phyloP scores from a whole-genome alignment of 2,329 filamentous ascomycete species.

The Colletotrichum sp. region DNA sequence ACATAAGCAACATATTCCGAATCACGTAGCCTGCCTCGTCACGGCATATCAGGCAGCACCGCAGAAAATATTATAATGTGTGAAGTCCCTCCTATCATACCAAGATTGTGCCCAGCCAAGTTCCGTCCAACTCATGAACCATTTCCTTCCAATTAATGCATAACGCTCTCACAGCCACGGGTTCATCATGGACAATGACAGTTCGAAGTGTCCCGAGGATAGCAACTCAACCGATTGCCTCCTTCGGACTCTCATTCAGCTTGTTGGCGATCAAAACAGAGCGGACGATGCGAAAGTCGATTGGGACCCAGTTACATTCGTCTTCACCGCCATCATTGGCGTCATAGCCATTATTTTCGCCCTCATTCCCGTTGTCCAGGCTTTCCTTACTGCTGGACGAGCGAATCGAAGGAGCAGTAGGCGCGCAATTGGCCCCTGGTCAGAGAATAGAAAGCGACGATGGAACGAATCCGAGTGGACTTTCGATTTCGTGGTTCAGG shows the following conservation, averaged over 20 bases:
- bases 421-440: background rate
- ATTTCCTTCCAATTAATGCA: background rate
- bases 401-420: background rate
- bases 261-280: background rate
- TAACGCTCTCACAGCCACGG: background rate
- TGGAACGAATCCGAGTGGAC: background rate
- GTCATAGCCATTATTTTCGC: background rate
- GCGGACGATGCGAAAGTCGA: background rate
- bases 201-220: background rate
- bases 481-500: background rate
- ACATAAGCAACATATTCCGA: no score
- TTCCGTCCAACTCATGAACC: background rate
- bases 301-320: background rate
- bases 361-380: background rate
- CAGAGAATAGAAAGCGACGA: background rate
- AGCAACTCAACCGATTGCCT: background rate
- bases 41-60: no score
- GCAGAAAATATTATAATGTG: no score
- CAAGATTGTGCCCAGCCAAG: no score
- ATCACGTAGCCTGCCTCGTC: no score
- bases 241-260: background rate
- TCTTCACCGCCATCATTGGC: background rate
- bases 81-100: no score
- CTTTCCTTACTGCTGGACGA: background rate
- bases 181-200: background rate